Conservation (phyloP, 2,329 filamentous ascomycete genomes). For the Trichothecium sympodiale region DNA sequence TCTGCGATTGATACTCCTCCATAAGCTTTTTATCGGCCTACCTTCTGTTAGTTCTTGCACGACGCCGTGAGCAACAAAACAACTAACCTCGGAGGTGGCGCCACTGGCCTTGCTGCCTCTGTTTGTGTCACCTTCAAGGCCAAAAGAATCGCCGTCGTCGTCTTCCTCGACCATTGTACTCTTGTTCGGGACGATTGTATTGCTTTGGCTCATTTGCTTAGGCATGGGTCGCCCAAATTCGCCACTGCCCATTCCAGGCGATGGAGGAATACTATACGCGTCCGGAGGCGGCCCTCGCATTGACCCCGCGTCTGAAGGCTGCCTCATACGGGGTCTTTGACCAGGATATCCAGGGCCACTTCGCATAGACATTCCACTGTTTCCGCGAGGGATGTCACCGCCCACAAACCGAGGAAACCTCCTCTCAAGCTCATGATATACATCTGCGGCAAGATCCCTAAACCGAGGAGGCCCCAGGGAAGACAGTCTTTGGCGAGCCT, state of each 20-base stretch:
- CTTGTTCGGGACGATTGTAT: slow-evolving; percentile 95
- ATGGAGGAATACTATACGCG: slow-evolving; percentile 45
- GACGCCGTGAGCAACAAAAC: neutral
- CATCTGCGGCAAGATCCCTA: slow-evolving; percentile 84
- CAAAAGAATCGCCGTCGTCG: slow-evolving; percentile 62
- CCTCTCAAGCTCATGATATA: slow-evolving; percentile 89
- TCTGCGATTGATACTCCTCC: slow-evolving; percentile 69
- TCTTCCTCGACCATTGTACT: slow-evolving; percentile 96
- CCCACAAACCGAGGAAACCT: slow-evolving; percentile 73
- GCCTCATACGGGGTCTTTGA: slow-evolving; percentile 41
- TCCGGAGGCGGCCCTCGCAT: slow-evolving; percentile 35
- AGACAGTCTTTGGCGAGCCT: slow-evolving; percentile 90
- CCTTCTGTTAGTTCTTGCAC: slow-evolving; percentile 7
- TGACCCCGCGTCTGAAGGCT: slow-evolving; percentile 53
- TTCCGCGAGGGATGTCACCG: slow-evolving; percentile 55
- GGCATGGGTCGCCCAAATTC: slow-evolving; percentile 68
- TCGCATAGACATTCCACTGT: slow-evolving; percentile 57
- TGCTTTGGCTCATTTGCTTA: slow-evolving; percentile 79
- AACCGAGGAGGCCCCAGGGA: slow-evolving; percentile 81
- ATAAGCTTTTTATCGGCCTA: slow-evolving; percentile 61
- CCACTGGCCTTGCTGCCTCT: slow-evolving; percentile 19
- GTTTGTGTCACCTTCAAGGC: slow-evolving; percentile 19
- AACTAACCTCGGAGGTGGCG: slow-evolving; percentile 28
- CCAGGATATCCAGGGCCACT: slow-evolving; percentile 39
- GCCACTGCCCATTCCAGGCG: slow-evolving; percentile 46